Percentiles rank a stretch among this genome's conserved stretches.
Evolutionary conservation across 2,329 filamentous ascomycete genomes (phyloP).

Genomic region (Pseudocercospora crystallina): DNA sequence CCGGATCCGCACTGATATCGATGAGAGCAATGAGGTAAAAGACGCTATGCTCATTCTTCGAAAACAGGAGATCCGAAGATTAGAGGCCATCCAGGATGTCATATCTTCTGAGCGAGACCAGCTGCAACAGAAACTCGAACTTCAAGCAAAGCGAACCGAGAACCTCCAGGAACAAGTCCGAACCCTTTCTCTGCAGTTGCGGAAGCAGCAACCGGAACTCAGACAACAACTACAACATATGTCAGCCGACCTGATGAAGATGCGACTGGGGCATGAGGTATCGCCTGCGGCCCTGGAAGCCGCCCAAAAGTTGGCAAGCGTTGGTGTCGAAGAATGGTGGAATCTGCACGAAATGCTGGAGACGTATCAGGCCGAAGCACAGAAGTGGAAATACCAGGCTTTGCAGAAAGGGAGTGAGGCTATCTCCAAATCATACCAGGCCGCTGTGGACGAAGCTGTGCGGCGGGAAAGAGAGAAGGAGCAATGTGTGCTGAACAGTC

Average conservation of each 20-base stretch:
- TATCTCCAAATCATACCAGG: conserved; percentile 21
- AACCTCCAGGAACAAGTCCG: conserved; percentile 14
- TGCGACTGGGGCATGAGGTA: neutral
- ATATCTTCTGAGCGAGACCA: conserved; percentile 18
- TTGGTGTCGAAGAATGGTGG: conserved; percentile 12
- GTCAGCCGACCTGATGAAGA: conserved; percentile 4
- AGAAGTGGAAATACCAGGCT: conserved; percentile 23
- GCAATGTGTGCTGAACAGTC: conserved; percentile 14
- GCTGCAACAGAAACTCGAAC: conserved; percentile 12
- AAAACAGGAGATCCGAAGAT: conserved; percentile 20
- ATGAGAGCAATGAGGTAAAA: conserved; percentile 26
- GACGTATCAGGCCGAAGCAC: conserved; percentile 10
- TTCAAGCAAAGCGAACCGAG: conserved; percentile 13
- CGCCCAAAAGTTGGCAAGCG: neutral
- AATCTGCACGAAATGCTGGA: conserved; percentile 20
- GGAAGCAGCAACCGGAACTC: conserved; percentile 3
- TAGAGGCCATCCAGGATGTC: conserved; percentile 14
- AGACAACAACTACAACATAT: conserved; percentile 1
- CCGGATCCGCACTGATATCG: conserved; percentile 25
- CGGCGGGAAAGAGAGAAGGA: conserved; percentile 26
- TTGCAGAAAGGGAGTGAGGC: conserved; percentile 17
- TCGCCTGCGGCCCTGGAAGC: neutral
- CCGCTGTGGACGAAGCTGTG: conserved; percentile 26
- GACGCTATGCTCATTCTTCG: conserved; percentile 25
- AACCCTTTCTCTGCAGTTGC: conserved; percentile 4